These are phyloP conservation scores for Arthrobotrys conoides DNA, from an alignment of 2,329 filamentous ascomycete genomes.

Conservation along the genomic window DNA sequence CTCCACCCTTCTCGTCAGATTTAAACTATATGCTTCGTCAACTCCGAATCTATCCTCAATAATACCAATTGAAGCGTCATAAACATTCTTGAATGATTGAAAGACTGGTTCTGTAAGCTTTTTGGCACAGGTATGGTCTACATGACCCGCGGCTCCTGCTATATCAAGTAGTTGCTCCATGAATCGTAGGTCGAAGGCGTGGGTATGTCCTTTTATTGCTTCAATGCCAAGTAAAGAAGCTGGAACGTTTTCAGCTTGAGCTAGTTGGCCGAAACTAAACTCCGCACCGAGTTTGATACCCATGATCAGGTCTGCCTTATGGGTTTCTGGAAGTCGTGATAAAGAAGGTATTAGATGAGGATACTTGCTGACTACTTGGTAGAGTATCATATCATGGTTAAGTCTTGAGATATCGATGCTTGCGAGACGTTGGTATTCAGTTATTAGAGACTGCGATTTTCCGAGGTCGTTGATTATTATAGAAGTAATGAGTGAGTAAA, in stretches of 20 bases:
- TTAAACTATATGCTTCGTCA: slow-evolving; percentile 64
- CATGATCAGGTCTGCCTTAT: slow-evolving; percentile 65
- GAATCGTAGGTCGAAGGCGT: slow-evolving; percentile 66
- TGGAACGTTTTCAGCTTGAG: slow-evolving; percentile 67
- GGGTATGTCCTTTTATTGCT: slow-evolving; percentile 62
- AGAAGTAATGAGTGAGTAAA: slow-evolving; percentile 65
- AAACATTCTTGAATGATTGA: slow-evolving; percentile 61
- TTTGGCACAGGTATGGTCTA: slow-evolving; percentile 65
- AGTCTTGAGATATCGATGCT: slow-evolving; percentile 61
- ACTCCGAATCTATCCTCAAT: slow-evolving; percentile 63
- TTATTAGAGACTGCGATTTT: slow-evolving; percentile 66
- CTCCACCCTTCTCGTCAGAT: not conserved
- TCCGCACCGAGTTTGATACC: slow-evolving; percentile 66
- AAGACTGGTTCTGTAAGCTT: slow-evolving; percentile 66
- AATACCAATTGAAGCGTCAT: not conserved
- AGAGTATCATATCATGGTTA: slow-evolving; percentile 66
- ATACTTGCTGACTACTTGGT: slow-evolving; percentile 61
- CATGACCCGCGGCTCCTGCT: slow-evolving; percentile 66
- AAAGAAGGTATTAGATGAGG: slow-evolving; percentile 20
- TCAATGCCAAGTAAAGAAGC: slow-evolving; percentile 65
- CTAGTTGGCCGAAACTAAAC: slow-evolving; percentile 67
- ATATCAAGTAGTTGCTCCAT: slow-evolving; percentile 67
- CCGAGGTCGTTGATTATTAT: slow-evolving; percentile 67
- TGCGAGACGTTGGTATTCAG: slow-evolving; percentile 37
- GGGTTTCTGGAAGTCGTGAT: slow-evolving; percentile 46